phyloP scores from a whole-genome alignment of 129 eudicot species.

The Oenanthe sinensis region DNA sequence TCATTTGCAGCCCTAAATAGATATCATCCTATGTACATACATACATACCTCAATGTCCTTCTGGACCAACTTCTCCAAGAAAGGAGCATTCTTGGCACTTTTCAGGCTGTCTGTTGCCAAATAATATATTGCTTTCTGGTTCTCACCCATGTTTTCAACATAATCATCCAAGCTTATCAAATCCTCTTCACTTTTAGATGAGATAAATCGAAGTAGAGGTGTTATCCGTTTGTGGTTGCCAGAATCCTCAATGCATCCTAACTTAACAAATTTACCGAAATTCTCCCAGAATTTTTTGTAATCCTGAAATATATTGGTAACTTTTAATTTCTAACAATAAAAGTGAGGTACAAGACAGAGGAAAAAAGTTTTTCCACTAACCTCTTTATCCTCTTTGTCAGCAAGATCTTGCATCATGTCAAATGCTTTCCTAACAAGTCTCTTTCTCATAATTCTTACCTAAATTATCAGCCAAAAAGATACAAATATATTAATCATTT shows the following conservation, averaged over 20 bases:
- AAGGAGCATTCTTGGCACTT: slow-evolving; percentile 94
- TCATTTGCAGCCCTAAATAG: too few species aligned
- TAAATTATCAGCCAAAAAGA: slow-evolving; percentile 19
- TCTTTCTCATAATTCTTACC: slow-evolving; percentile 95
- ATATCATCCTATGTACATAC: slow-evolving; percentile 2
- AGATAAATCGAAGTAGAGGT: slow-evolving; percentile 65
- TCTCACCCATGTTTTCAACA: slow-evolving; percentile 81
- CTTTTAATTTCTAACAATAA: background rate
- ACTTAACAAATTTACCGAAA: slow-evolving; percentile 76
- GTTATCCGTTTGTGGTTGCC: slow-evolving; percentile 86
- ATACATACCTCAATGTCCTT: slow-evolving; percentile 71
- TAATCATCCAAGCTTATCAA: slow-evolving; percentile 77
- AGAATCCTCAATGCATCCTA: slow-evolving; percentile 89
- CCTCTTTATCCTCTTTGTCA: slow-evolving; percentile 87
- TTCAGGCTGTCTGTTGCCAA: slow-evolving; percentile 91
- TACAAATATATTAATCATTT: background rate
- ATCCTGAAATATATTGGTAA: slow-evolving; percentile 43
- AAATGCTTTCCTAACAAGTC: slow-evolving; percentile 90
- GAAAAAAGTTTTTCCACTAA: slow-evolving; percentile 1
- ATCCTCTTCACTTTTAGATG: slow-evolving; percentile 81
- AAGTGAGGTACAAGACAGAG: background rate
- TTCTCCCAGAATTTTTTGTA: slow-evolving; percentile 97
- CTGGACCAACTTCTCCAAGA: slow-evolving; percentile 85
- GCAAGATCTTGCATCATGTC: slow-evolving; percentile 95
- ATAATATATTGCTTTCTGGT: slow-evolving; percentile 83